Evolutionary conservation across 345 rosid genomes (phyloP).

Genomic region (Pugionium dolabratum): DNA sequence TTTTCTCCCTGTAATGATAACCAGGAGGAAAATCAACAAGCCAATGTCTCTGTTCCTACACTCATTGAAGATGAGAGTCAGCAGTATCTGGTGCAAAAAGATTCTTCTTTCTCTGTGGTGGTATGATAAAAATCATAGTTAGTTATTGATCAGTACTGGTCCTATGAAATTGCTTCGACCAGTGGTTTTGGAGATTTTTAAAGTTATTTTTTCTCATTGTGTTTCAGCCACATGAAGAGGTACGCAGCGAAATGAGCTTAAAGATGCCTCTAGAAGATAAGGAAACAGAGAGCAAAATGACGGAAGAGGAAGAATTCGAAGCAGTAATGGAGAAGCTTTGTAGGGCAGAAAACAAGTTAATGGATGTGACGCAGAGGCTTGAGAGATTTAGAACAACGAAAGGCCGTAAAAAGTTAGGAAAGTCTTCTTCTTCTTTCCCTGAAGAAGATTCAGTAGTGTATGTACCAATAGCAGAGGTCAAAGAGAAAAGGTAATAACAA

Average conservation of each 20-base stretch:
- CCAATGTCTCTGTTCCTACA: slow-evolving; percentile 2
- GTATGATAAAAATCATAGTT: neutral
- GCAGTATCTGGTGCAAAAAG: slow-evolving; percentile 19
- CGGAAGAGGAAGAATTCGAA: slow-evolving; percentile 34
- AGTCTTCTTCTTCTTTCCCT: slow-evolving; percentile 37
- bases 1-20: slow-evolving; percentile 21
- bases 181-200: neutral
- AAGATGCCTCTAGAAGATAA: slow-evolving; percentile 15
- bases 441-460: slow-evolving; percentile 55
- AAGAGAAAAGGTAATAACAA: slow-evolving; percentile 44
- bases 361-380: slow-evolving; percentile 51
- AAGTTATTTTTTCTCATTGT: slow-evolving; percentile 4
- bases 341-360: slow-evolving; percentile 55
- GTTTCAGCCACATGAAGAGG: slow-evolving; percentile 28
- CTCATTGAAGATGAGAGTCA: slow-evolving; percentile 19
- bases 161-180: slow-evolving; percentile 12
- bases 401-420: slow-evolving; percentile 47
- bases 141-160: neutral
- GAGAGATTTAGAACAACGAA: slow-evolving; percentile 39
- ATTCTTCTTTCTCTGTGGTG: slow-evolving; percentile 18
- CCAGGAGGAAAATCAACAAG: slow-evolving; percentile 39
- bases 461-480: slow-evolving; percentile 73
- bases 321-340: slow-evolving; percentile 60
- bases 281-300: slow-evolving; percentile 39
- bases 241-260: slow-evolving; percentile 10